Evolutionary conservation across 768 basidiomycete species (phyloP).

Genomic region (Paxillus involutus): DNA sequence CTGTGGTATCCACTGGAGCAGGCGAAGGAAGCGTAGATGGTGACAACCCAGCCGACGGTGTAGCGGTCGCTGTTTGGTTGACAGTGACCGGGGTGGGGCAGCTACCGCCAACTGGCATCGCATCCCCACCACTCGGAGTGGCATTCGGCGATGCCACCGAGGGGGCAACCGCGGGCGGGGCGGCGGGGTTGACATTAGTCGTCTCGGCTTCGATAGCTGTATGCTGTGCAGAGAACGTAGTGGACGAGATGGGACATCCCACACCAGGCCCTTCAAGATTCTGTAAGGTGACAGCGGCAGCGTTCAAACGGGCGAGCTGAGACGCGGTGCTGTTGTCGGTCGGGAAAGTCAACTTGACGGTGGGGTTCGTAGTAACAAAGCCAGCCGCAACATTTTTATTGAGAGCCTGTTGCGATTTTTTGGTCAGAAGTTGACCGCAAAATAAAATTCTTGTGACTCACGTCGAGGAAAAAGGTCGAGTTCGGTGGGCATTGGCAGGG

Average conservation of each 20-base stretch:
- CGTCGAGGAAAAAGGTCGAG: slow-evolving; percentile 51
- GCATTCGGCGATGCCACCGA: not conserved
- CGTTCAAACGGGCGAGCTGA: slow-evolving; percentile 55
- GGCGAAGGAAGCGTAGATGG: not conserved
- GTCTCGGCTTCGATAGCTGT: slow-evolving; percentile 24
- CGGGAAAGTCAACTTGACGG: slow-evolving; percentile 60
- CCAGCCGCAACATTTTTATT: slow-evolving; percentile 61
- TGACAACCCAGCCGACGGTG: not conserved
- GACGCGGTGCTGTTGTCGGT: slow-evolving; percentile 53
- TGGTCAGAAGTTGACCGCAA: slow-evolving; percentile 2
- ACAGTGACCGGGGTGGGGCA: not conserved
- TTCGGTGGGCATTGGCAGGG: slow-evolving; percentile 68
- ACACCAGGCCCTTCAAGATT: slow-evolving; percentile 67
- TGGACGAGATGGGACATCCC: slow-evolving; percentile 67
- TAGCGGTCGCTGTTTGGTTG: not conserved
- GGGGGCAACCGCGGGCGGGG: not conserved
- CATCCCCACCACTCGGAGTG: not conserved
- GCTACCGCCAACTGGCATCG: not conserved
- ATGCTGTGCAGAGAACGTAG: slow-evolving; percentile 50
- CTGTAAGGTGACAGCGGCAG: slow-evolving; percentile 68
- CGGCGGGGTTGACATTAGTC: not conserved
- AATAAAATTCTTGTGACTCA: slow-evolving; percentile 16
- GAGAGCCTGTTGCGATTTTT: slow-evolving; percentile 33
- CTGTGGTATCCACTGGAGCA: slow-evolving; percentile 1
- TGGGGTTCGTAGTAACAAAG: slow-evolving; percentile 64